A percentile compares a stretch with the other conserved stretches of the same genome.
Conservation (phyloP, 2,329 filamentous ascomycete genomes). For the Neonectria hederae region DNA sequence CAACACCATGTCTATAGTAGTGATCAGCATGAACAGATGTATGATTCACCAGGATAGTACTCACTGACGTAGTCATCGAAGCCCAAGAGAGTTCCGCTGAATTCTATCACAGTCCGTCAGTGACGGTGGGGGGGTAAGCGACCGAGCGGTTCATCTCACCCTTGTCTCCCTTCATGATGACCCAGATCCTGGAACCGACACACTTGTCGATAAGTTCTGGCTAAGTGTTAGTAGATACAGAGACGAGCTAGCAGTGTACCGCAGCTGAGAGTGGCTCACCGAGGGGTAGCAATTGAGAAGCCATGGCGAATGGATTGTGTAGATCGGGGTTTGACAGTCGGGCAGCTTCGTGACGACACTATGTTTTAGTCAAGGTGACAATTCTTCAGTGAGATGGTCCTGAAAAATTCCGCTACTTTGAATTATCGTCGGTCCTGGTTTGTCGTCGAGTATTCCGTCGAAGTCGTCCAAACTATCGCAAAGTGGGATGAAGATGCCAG, state of each 20-base stretch:
- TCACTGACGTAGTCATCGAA: constrained; percentile 99
- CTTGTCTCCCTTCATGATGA: constrained; percentile 99
- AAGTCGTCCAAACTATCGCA: constrained; percentile 35
- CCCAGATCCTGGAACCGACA: constrained; percentile 97
- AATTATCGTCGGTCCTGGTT: constrained; percentile 11
- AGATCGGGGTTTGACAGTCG: constrained; percentile 6
- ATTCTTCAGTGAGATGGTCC: not conserved
- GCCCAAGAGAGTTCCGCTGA: constrained; percentile 90
- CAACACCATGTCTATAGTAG: constrained; percentile 86
- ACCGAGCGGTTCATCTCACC: constrained; percentile 61
- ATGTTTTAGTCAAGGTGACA: not conserved
- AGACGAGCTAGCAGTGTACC: constrained; percentile 1
- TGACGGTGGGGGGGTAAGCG: not conserved
- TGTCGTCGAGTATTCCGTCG: constrained; percentile 20
- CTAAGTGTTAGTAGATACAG: constrained; percentile 31
- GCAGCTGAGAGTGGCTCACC: constrained; percentile 56
- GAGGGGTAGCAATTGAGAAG: constrained; percentile 77
- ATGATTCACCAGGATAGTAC: constrained; percentile 54
- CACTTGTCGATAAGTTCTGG: constrained; percentile 98
- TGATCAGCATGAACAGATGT: constrained; percentile 31
- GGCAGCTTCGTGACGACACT: not conserved
- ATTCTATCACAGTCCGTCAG: constrained; percentile 69
- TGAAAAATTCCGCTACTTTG: not conserved
- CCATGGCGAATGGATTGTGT: constrained; percentile 58
- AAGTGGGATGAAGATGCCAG: constrained; percentile 42